Evolutionary conservation across 306 rosid genomes (phyloP), one percentile per base, ranked within the genome.

Genomic region (Rosa chinensis): DNA sequence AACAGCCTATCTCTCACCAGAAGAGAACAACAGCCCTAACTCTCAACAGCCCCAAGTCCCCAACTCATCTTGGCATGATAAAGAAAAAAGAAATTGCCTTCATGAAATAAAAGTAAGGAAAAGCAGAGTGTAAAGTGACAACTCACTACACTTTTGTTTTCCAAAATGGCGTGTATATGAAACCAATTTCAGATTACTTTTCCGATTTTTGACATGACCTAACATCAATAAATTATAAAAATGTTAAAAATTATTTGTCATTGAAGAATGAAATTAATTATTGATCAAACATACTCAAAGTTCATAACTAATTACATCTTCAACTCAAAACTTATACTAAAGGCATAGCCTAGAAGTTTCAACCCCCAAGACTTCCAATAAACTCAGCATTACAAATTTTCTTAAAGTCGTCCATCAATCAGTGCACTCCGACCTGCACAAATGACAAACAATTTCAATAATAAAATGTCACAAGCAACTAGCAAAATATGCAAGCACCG

Each of bases 351-450:
- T 37, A 39, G 12, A 66, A 28, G 47, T n/a, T 10, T 6, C n/a
- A 3, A 11, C 49, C 55, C 58, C 11, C 58, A 23, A 20, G 56
- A 42, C 17, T 75, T 16, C 42, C 37, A 32, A 59, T 13, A 3
- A 61, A 47, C 70, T 59, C 14, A 28, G n/a, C 56, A 5, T 28
- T 6, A 5, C 8, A 45, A 43, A 43, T 11, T 8, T 25, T 53
- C 44, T 37, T 5, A 16, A 28, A 11, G 49, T 17, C 2, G 1
- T 45, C 21, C 14, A 47, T 28, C 25, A 47, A 10, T 1, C 12
- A 1, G 14, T 37, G 50, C 4, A 50, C n/a, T n/a, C 11, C 4
- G 14, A 75, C 48, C 72, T 76, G 79, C 79, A 76, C 47, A 76
- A 28, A 75, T 61, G 17, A 75, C 17, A 75, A 4, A 18, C 23